These are phyloP conservation scores for Trichophyton verrucosum DNA, from an alignment of 2,329 filamentous ascomycete species.

Conservation along the genomic window DNA sequence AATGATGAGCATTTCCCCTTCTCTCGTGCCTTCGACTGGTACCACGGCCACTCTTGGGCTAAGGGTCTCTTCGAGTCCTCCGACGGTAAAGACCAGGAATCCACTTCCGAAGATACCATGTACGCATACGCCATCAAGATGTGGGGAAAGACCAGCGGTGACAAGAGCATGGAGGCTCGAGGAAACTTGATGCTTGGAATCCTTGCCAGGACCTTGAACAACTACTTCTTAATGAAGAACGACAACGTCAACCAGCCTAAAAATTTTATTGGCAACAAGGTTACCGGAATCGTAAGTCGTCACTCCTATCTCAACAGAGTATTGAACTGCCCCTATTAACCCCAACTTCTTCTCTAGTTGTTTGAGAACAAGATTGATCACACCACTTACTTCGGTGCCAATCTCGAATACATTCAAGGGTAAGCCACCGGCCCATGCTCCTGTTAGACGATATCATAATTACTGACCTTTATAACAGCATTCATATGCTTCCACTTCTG, in stretches of 20 bases:
- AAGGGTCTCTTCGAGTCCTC: slow-evolving; percentile 44
- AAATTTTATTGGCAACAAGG: slow-evolving; percentile 70
- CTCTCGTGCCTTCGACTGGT: slow-evolving; percentile 83
- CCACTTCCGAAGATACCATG: slow-evolving; percentile 81
- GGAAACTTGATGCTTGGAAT: slow-evolving; percentile 77
- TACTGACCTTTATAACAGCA: slow-evolving; percentile 39
- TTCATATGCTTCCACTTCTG: slow-evolving; percentile 70
- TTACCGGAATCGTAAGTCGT: slow-evolving; percentile 42
- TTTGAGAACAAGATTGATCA: slow-evolving; percentile 97
- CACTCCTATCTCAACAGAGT: not conserved
- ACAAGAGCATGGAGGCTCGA: slow-evolving; percentile 66
- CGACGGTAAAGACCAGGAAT: slow-evolving; percentile 54
- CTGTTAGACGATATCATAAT: not conserved
- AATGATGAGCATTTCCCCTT: slow-evolving; percentile 67
- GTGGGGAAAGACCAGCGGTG: slow-evolving; percentile 73
- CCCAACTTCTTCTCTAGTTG: slow-evolving; percentile 29
- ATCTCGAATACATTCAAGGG: slow-evolving; percentile 58
- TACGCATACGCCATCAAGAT: slow-evolving; percentile 79
- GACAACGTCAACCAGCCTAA: slow-evolving; percentile 60
- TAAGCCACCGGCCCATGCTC: slow-evolving; percentile 14
- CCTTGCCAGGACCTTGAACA: slow-evolving; percentile 57
- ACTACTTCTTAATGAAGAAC: slow-evolving; percentile 69
- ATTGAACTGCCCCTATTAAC: not conserved
- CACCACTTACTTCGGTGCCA: slow-evolving; percentile 72
- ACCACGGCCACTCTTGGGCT: slow-evolving; percentile 87